These are phyloP conservation scores for Pythium grandisporangium DNA, from an alignment of 352 stramenopile species.

Conservation along the genomic window DNA sequence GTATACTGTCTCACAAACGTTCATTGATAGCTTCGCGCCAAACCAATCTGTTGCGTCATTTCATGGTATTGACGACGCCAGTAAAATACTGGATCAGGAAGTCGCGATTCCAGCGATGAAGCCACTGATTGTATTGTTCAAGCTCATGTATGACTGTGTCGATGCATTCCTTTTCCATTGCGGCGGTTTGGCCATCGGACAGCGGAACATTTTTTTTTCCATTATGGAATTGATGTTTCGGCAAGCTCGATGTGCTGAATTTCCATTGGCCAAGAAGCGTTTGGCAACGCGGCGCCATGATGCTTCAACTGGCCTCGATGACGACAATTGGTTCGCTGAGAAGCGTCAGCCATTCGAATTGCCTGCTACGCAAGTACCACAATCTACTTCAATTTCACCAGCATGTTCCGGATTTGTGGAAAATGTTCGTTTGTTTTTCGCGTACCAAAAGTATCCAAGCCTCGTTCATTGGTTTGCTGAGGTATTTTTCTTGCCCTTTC, in stretches of 20 bases:
- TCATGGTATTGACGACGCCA: conserved; percentile 5
- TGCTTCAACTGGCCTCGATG: too few species aligned
- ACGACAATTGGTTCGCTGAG: too few species aligned
- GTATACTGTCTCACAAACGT: conserved; percentile 39
- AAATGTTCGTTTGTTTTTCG: conserved; percentile 72
- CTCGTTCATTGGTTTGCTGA: conserved; percentile 77
- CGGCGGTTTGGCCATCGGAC: conserved; percentile 65
- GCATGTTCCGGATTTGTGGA: conserved; percentile 52
- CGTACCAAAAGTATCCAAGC: conserved; percentile 72
- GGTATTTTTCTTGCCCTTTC: conserved; percentile 24
- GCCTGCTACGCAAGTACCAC: too few species aligned
- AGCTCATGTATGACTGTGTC: conserved; percentile 79
- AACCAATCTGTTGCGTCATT: background rate
- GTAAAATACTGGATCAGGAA: conserved; percentile 6
- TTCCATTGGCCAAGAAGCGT: conserved; percentile 35
- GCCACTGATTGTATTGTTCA: conserved; percentile 42
- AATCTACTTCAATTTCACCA: conserved; percentile 29
- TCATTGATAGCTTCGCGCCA: conserved; percentile 26
- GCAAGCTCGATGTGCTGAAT: conserved; percentile 58
- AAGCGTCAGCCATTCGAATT: too few species aligned
- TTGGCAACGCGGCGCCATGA: too few species aligned
- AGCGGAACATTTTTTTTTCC: conserved; percentile 63
- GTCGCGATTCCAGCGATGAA: conserved; percentile 5
- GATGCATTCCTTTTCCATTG: conserved; percentile 70
- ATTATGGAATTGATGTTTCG: conserved; percentile 71